Evolutionary conservation across 345 rosid species (phyloP).

Genomic region (Stellera chamaejasme): DNA sequence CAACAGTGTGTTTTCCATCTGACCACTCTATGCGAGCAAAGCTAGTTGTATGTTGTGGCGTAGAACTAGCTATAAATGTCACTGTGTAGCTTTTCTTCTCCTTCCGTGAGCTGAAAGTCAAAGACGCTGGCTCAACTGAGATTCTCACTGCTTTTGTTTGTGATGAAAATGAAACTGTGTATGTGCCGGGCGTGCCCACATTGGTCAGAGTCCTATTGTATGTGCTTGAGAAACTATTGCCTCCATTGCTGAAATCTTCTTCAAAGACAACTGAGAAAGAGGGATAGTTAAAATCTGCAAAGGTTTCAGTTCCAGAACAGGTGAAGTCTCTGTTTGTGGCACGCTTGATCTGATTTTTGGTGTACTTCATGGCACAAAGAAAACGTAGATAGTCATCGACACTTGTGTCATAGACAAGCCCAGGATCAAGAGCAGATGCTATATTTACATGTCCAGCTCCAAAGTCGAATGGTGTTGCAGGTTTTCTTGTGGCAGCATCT

Average conservation of each 20-base stretch:
- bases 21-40: conserved; percentile 53
- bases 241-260: conserved; percentile 28
- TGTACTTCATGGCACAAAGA: conserved; percentile 48
- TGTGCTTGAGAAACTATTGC: conserved; percentile 25
- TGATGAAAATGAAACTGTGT: conserved; percentile 34
- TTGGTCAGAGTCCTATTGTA: conserved; percentile 51
- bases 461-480: conserved; percentile 42
- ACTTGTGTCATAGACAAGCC: conserved; percentile 44
- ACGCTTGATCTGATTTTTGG: conserved; percentile 23
- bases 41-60: conserved; percentile 50
- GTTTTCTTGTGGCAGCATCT: conserved; percentile 33
- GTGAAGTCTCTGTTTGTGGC: conserved; percentile 26
- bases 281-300: conserved; percentile 44
- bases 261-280: conserved; percentile 40
- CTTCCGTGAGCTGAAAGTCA: conserved; percentile 28
- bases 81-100: conserved; percentile 51
- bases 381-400: conserved; percentile 34
- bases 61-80: conserved; percentile 39
- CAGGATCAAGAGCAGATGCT: conserved; percentile 41
- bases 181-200: conserved; percentile 40
- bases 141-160: conserved; percentile 38
- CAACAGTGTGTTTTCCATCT: conserved; percentile 42
- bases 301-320: conserved; percentile 26
- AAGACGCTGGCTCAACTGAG: conserved; percentile 35
- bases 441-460: conserved; percentile 54